Conservation (phyloP, 23 red algal species). For the Cyanidioschyzon merolae region DNA sequence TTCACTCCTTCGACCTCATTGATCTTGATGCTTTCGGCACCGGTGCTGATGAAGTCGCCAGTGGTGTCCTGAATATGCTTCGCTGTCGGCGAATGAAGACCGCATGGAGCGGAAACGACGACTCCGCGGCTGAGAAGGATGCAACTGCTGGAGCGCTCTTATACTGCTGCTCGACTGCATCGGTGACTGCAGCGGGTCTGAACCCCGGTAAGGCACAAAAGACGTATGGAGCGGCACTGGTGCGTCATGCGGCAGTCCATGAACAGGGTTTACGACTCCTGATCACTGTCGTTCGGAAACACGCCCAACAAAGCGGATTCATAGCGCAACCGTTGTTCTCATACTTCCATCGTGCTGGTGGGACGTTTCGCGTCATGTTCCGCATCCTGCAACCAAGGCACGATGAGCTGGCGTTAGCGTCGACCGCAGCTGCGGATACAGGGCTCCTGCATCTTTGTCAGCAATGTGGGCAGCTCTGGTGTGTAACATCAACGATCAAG, state of each 20-base stretch:
- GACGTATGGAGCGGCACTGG: neutral
- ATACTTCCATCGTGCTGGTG: neutral
- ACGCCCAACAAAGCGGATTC: neutral
- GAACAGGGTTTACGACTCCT: slow-evolving; percentile 5
- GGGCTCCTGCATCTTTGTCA: neutral
- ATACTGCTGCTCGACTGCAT: neutral
- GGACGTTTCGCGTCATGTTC: slow-evolving; percentile 11
- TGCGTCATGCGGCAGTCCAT: neutral
- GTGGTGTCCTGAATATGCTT: neutral
- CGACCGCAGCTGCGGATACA: neutral
- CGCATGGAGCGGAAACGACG: neutral
- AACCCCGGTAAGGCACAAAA: neutral
- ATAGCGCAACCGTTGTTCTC: neutral
- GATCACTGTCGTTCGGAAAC: neutral
- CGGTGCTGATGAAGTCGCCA: neutral
- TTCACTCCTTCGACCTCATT: neutral
- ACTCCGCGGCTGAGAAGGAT: neutral
- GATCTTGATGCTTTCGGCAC: slow-evolving; percentile 7
- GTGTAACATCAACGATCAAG: neutral
- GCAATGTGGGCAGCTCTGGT: neutral
- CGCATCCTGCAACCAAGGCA: neutral
- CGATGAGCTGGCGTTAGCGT: neutral
- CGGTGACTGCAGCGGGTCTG: slow-evolving; percentile 10
- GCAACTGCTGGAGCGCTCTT: neutral
- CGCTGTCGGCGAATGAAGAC: neutral